Evolutionary conservation across 176 grass and related monocot species (phyloP), one percentile per base, ranked within the genome.

Genomic region (Lolium rigidum): DNA sequence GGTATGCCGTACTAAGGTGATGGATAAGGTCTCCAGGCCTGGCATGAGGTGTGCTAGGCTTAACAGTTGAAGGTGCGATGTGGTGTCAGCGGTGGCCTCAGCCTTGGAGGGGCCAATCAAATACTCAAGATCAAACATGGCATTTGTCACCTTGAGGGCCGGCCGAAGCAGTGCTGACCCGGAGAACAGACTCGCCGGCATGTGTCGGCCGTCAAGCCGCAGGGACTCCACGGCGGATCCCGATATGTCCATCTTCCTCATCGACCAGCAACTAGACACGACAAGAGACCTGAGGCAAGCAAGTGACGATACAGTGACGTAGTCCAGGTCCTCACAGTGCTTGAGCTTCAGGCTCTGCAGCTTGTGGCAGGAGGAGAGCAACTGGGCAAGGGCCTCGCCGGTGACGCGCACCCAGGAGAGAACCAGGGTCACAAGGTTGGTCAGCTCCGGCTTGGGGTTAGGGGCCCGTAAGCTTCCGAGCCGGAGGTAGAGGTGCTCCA

Each of bases 321-420:
- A 41, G 16, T 38, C 35, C 35, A 70, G 66, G 35, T 70, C 66
- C 66, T 41, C 17, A 9, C 37, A 70, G 16, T 1, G 1, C 35
- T 70, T 70, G 35, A 70, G 66, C 66, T 70, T 70, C 0, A 70
- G 66, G 66, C 66, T 41, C 66, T 70, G 35, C 66, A 70, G 66
- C 38, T 20, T 69, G 7, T 38, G 66, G 66, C 66, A 69, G 35
- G 35, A 41, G 35, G 35, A 41, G 35, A 69, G 66, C 8, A 69
- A 4, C 7, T 41, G 3, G 1, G 4, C 35, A 20, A 70, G 66
- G 35, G 17, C 66, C 66, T 70, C 66, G 35, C 35, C 66, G 66
- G 35, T 70, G 66, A 70, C 35, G 37, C 66, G 66, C 66, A 70
- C 66, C 17, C 1, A 4, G 16, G 35, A 41, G 35, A 70, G 66